These are phyloP conservation scores for Rhododendron ferrugineum DNA, from an alignment of 148 eudicot genomes.

Conservation along the genomic window DNA sequence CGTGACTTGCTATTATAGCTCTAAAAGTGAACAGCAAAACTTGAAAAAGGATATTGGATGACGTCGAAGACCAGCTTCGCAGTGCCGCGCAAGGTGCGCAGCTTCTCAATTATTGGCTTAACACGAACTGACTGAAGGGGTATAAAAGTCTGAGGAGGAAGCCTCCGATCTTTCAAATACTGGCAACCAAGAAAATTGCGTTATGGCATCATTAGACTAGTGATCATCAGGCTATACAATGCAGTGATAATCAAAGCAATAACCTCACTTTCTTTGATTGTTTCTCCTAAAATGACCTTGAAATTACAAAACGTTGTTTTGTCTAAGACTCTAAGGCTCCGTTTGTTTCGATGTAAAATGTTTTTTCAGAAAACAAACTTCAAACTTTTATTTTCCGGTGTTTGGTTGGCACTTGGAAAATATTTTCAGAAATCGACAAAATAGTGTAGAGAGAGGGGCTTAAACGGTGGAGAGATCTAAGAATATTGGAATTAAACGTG, in stretches of 20 bases:
- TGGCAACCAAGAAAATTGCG: conserved; percentile 21
- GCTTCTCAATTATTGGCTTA: conserved; percentile 71
- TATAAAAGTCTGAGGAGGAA: conserved; percentile 96
- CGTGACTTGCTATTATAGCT: not conserved
- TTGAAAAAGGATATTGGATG: conserved; percentile 80
- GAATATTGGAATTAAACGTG: no score
- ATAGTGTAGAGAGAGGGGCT: no score
- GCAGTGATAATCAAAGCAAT: conserved; percentile 2
- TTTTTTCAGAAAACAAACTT: no score
- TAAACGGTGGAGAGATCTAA: no score
- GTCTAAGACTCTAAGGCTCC: no score
- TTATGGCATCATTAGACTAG: not conserved
- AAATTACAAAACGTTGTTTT: not conserved
- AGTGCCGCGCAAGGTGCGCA: conserved; percentile 76
- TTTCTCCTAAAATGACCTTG: not conserved
- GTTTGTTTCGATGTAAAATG: no score
- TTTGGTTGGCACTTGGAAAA: no score
- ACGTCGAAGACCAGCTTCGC: conserved; percentile 92
- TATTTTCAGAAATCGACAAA: no score
- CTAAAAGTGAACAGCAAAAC: not conserved
- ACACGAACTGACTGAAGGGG: conserved; percentile 94
- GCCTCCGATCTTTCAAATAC: conserved; percentile 93
- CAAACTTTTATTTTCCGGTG: no score
- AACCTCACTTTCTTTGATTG: not conserved
- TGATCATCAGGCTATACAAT: not conserved